A percentile compares a stretch with the other conserved stretches of the same genome.
These are phyloP conservation scores for Exophiala oligosperma DNA, from an alignment of 2,329 filamentous ascomycete species.

Conservation along the genomic window DNA sequence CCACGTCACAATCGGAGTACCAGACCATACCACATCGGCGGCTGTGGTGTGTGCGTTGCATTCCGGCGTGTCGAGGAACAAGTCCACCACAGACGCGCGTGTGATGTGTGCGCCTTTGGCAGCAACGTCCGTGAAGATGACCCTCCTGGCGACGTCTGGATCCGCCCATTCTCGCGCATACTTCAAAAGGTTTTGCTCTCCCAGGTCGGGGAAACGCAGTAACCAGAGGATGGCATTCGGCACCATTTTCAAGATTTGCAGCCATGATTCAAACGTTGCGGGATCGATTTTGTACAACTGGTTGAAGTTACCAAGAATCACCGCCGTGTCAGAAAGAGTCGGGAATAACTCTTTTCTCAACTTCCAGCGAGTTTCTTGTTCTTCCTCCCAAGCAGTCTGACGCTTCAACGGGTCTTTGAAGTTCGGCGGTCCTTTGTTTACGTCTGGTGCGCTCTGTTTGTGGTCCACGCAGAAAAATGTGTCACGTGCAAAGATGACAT, in stretches of 20 bases:
- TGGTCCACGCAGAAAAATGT: slow-evolving; percentile 99
- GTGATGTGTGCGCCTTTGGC: slow-evolving; percentile 94
- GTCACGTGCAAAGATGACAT: slow-evolving; percentile 89
- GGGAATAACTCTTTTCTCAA: slow-evolving; percentile 96
- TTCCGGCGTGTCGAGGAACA: slow-evolving; percentile 95
- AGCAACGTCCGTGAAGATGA: slow-evolving; percentile 95
- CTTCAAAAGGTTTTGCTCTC: slow-evolving; percentile 78
- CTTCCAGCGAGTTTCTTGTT: slow-evolving; percentile 78
- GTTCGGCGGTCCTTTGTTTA: slow-evolving; percentile 30
- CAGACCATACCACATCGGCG: slow-evolving; percentile 94
- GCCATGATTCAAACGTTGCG: slow-evolving; percentile 91
- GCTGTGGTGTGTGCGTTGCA: slow-evolving; percentile 98
- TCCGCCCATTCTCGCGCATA: slow-evolving; percentile 85
- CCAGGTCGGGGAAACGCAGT: slow-evolving; percentile 91
- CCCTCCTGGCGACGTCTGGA: slow-evolving; percentile 76
- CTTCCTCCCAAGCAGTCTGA: slow-evolving; percentile 75
- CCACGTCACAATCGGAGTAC: slow-evolving; percentile 85
- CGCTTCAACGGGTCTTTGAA: slow-evolving; percentile 51
- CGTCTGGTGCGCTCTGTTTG: slow-evolving; percentile 79
- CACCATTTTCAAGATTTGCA: slow-evolving; percentile 81
- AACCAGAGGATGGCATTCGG: slow-evolving; percentile 93
- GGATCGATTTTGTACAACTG: slow-evolving; percentile 99
- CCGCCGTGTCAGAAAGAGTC: slow-evolving; percentile 71
- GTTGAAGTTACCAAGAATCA: slow-evolving; percentile 98
- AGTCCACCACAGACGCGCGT: slow-evolving; percentile 84